Percentiles rank a stretch among this genome's conserved stretches.
Conservation (phyloP, 1,139 yeast genomes). For the Hansenula anomala region DNA sequence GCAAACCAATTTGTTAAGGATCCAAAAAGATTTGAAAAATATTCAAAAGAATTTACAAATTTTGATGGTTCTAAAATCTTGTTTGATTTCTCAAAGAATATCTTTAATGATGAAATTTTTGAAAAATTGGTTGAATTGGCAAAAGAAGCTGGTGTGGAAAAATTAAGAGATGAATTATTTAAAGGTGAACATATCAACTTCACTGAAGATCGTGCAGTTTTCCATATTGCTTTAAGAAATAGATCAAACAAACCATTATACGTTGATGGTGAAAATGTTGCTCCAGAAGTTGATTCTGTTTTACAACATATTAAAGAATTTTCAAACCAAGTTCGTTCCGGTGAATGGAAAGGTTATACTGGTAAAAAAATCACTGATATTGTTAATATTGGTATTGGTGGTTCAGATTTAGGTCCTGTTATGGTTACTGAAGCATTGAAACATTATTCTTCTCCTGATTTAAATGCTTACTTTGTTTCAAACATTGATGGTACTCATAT, state of each 20-base stretch:
- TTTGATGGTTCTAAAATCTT: slow-evolving; percentile 83
- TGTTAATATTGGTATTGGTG: slow-evolving; percentile 98
- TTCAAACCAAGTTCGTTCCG: slow-evolving; percentile 83
- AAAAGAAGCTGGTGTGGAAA: slow-evolving; percentile 83
- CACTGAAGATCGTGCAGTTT: slow-evolving; percentile 96
- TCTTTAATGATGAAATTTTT: slow-evolving; percentile 80
- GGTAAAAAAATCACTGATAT: slow-evolving; percentile 91
- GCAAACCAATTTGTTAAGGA: slow-evolving; percentile 69
- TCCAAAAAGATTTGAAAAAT: slow-evolving; percentile 68
- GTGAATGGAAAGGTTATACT: slow-evolving; percentile 94
- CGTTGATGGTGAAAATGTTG: slow-evolving; percentile 87
- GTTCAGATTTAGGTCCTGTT: slow-evolving; percentile 97
- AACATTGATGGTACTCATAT: slow-evolving; percentile 98
- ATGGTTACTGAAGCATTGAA: slow-evolving; percentile 98
- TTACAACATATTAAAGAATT: slow-evolving; percentile 95
- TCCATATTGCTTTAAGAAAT: slow-evolving; percentile 94
- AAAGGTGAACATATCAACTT: slow-evolving; percentile 89
- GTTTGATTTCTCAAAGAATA: slow-evolving; percentile 93
- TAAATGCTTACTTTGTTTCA: slow-evolving; percentile 88
- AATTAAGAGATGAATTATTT: slow-evolving; percentile 86
- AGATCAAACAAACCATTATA: slow-evolving; percentile 74
- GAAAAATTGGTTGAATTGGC: slow-evolving; percentile 69
- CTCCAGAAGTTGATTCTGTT: slow-evolving; percentile 85
- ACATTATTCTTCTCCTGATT: slow-evolving; percentile 73
- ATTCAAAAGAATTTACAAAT: slow-evolving; percentile 72